Conservation (phyloP, 495 filamentous ascomycete species). For the Trichoderma virens region DNA sequence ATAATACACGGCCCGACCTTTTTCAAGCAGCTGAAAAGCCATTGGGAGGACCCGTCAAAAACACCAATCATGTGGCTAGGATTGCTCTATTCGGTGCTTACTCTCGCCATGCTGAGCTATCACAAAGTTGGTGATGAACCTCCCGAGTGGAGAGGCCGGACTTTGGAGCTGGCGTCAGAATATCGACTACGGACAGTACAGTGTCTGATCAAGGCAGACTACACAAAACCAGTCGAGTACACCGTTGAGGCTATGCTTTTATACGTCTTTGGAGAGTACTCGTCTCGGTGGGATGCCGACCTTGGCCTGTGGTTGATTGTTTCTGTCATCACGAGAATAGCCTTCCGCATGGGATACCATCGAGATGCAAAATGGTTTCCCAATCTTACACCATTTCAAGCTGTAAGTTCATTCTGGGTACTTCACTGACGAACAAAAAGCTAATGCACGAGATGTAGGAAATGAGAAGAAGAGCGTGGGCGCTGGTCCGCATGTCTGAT, state of each 20-base stretch:
- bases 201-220: slow-evolving; percentile 80
- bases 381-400: slow-evolving; percentile 76
- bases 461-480: slow-evolving; percentile 86
- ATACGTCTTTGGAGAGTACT: slow-evolving; percentile 75
- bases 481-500: slow-evolving; percentile 72
- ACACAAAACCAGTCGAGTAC: slow-evolving; percentile 75
- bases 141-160: slow-evolving; percentile 66
- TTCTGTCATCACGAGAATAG: slow-evolving; percentile 73
- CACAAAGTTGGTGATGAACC: slow-evolving; percentile 85
- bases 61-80: slow-evolving; percentile 85
- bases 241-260: slow-evolving; percentile 87
- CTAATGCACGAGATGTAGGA: slow-evolving; percentile 39
- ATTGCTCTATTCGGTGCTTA: slow-evolving; percentile 79
- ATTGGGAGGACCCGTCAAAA: slow-evolving; percentile 79
- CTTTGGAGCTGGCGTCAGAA: slow-evolving; percentile 67
- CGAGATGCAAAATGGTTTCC: slow-evolving; percentile 81
- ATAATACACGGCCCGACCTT: slow-evolving; percentile 85
- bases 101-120: slow-evolving; percentile 86
- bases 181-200: slow-evolving; percentile 81
- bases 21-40: slow-evolving; percentile 74
- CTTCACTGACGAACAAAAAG: not conserved
- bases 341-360: slow-evolving; percentile 94
- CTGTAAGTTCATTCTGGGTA: slow-evolving; percentile 27
- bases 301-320: slow-evolving; percentile 73
- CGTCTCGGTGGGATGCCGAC: slow-evolving; percentile 71